A percentile compares a stretch with the other conserved stretches of the same genome.
Conservation (phyloP, 495 filamentous ascomycete genomes). For the Penicillium canariense region DNA sequence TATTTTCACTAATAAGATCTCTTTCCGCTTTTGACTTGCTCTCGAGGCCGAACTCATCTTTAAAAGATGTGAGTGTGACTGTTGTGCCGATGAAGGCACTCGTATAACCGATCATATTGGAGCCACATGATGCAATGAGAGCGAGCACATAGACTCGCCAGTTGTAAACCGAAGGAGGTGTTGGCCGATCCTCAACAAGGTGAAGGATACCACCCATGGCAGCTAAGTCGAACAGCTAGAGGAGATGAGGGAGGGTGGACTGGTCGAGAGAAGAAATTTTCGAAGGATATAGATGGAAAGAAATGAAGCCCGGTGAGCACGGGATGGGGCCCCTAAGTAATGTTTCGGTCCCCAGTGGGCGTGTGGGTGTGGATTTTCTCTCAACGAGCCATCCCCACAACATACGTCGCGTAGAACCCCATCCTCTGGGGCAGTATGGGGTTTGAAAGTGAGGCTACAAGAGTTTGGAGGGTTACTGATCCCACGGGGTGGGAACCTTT, state of each 20-base stretch:
- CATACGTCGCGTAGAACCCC: slow-evolving; percentile 28
- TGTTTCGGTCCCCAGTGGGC: slow-evolving; percentile 15
- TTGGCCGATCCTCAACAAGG: slow-evolving; percentile 63
- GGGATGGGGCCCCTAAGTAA: slow-evolving; percentile 27
- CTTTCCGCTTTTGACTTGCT: slow-evolving; percentile 36
- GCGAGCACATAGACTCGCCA: slow-evolving; percentile 67
- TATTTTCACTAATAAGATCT: slow-evolving; percentile 59
- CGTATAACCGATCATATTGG: slow-evolving; percentile 72
- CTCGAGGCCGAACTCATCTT: slow-evolving; percentile 53
- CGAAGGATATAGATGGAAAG: slow-evolving; percentile 3
- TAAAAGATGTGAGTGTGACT: slow-evolving; percentile 60
- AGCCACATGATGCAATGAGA: slow-evolving; percentile 62
- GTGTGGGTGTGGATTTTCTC: slow-evolving; percentile 23
- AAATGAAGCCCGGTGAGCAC: slow-evolving; percentile 1
- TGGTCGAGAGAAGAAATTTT: slow-evolving; percentile 6
- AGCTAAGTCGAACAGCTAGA: slow-evolving; percentile 18
- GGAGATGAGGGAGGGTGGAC: not conserved
- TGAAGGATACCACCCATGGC: slow-evolving; percentile 56
- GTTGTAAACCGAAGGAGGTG: slow-evolving; percentile 68
- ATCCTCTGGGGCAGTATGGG: slow-evolving; percentile 33
- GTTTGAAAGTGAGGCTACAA: slow-evolving; percentile 23
- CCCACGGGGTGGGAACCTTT: slow-evolving; percentile 17
- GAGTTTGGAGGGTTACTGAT: slow-evolving; percentile 19
- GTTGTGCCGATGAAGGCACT: slow-evolving; percentile 70
- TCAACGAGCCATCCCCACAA: slow-evolving; percentile 31